phyloP scores from a whole-genome alignment of 176 grass and related monocot genomes.

The Aegilops longissima region DNA sequence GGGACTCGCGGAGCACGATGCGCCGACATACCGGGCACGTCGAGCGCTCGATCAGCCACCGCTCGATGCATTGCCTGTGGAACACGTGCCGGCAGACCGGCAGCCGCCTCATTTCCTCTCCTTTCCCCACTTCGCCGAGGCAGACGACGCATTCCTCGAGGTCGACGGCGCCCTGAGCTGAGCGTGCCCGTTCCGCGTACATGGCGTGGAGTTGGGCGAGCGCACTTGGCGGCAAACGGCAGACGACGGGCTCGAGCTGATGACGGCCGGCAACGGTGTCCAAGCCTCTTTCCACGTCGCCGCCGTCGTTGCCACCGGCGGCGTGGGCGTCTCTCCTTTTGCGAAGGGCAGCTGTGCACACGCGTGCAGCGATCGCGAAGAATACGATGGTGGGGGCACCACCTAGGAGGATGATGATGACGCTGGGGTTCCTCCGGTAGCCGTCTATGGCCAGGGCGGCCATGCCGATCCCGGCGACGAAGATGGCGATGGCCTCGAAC shows the following conservation, averaged over 20 bases:
- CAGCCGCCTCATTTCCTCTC: not conserved
- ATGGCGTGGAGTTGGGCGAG: not conserved
- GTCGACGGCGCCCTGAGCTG: not conserved
- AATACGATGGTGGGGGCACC: not conserved
- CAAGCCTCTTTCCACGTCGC: not conserved
- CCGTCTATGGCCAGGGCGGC: not conserved
- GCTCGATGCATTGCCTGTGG: conserved; percentile 46
- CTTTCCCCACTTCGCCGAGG: not conserved
- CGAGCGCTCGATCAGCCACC: conserved; percentile 39
- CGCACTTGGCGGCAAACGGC: not conserved
- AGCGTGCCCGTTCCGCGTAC: not conserved
- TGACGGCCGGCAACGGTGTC: not conserved
- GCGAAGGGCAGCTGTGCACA: not conserved
- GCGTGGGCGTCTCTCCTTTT: not conserved
- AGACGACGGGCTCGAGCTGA: conserved; percentile 7
- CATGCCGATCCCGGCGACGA: conserved; percentile 2
- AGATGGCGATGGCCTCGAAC: conserved; percentile 1
- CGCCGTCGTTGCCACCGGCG: not conserved
- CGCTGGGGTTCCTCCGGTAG: not conserved
- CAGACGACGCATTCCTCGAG: not conserved
- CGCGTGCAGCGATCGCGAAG: not conserved
- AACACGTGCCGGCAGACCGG: conserved; percentile 18
- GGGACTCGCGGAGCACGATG: not conserved
- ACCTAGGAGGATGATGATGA: not conserved
- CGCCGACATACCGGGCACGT: conserved; percentile 47